phyloP scores from a whole-genome alignment of 2,329 filamentous ascomycete genomes.

The Bipolaris zeicola region DNA sequence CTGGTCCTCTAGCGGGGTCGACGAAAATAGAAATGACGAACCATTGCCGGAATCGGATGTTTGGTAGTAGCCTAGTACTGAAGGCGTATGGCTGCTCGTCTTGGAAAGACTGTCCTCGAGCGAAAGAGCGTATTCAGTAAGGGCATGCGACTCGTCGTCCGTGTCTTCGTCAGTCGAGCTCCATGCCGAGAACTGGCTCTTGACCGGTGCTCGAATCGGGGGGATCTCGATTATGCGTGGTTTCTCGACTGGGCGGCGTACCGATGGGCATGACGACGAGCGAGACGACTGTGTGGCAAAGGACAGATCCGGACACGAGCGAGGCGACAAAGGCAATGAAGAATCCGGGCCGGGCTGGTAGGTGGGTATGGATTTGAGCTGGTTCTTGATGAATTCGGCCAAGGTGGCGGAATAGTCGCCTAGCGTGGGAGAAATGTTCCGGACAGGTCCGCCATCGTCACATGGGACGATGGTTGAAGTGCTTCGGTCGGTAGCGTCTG shows the following conservation, averaged over 20 bases:
- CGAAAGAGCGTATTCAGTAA: constrained; percentile 20
- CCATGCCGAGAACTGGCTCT: constrained; percentile 46
- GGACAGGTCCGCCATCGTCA: constrained; percentile 10
- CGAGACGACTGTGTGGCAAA: constrained; percentile 25
- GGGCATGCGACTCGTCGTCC: constrained; percentile 31
- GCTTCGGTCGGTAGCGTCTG: constrained; percentile 39
- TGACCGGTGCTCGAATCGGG: constrained; percentile 38
- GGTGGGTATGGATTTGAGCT: constrained; percentile 43
- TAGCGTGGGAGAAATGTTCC: constrained; percentile 18
- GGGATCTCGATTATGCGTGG: constrained; percentile 39
- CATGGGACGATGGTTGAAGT: constrained; percentile 36
- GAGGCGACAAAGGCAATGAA: constrained; percentile 33
- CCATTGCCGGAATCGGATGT: constrained; percentile 20
- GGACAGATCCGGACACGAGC: constrained; percentile 42
- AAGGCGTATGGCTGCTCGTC: constrained; percentile 34
- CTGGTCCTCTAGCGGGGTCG: constrained; percentile 34
- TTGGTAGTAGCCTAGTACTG: constrained; percentile 41
- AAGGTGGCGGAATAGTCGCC: constrained; percentile 46
- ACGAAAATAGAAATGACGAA: constrained; percentile 40
- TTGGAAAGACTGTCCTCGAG: constrained; percentile 15
- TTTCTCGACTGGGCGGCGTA: constrained; percentile 25
- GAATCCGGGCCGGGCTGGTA: constrained; percentile 25
- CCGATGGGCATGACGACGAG: constrained; percentile 24
- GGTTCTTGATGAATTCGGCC: constrained; percentile 44
- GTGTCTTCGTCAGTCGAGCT: constrained; percentile 45